Conservation (phyloP, 345 rosid genomes). For the Noccaea bulbosa region DNA sequence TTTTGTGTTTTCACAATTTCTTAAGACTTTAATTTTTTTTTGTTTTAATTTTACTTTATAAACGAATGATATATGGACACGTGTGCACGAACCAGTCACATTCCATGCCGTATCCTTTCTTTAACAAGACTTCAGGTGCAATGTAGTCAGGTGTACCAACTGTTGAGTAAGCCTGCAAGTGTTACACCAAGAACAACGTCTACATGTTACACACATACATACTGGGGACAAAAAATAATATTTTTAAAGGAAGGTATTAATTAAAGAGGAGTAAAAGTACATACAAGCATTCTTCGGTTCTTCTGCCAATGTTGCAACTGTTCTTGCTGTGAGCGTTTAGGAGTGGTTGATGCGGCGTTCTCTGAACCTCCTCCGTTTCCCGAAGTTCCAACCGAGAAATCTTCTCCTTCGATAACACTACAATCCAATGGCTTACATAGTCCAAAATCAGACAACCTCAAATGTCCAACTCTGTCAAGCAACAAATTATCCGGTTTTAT, state of each 20-base stretch:
- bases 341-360: constrained; percentile 46
- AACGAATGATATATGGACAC: not conserved
- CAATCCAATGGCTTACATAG: constrained; percentile 92
- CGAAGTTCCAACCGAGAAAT: constrained; percentile 55
- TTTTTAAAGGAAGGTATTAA: not conserved
- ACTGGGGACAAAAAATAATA: not conserved
- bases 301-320: constrained; percentile 91
- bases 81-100: constrained; percentile 77
- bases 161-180: constrained; percentile 86
- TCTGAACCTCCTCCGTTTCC: constrained; percentile 50
- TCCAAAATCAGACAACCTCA: constrained; percentile 94
- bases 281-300: constrained; percentile 90
- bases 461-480: constrained; percentile 83
- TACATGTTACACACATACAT: constrained; percentile 5
- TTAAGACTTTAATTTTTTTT: not conserved
- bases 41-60: not conserved
- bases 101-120: constrained; percentile 96
- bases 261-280: not conserved
- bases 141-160: constrained; percentile 97
- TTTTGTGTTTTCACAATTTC: too few species aligned
- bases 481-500: constrained; percentile 95
- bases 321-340: constrained; percentile 86
- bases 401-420: constrained; percentile 73
- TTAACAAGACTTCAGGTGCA: constrained; percentile 90
- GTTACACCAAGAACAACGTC: constrained; percentile 21